Base-by-base conservation (phyloP, 108 stramenopile genomes). In the Pseudonitzschia pungens region DNA sequence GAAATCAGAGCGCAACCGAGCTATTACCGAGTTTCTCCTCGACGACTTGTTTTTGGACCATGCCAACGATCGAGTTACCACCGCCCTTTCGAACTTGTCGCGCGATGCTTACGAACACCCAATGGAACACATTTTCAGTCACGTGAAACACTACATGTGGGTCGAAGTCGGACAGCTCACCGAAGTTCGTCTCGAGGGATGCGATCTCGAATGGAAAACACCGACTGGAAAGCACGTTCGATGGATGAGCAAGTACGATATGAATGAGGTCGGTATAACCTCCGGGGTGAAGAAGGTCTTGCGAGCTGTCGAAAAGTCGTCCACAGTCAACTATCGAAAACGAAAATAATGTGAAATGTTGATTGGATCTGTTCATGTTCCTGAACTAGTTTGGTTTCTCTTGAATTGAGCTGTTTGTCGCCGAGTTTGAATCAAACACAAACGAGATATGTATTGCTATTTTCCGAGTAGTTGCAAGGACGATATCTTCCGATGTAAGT, bases 111-210 rank as follows among this genome's bases (percentile, higher is more conserved):
- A 54, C 27, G 21, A 43, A 18, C 52, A 40, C 26, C 88, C 91
- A 7, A 55, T 91, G 68, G 87, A 89, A 53, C 93, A 94, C 67
- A 79, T 94, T 41, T 94, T 94, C 80, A 87, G 86, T 67, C 93
- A 94, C 57, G 85, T 94, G 8, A 71, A 77, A 18, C 89, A 91
- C 56, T 86, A 83, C 26, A 90, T 92, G 91, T 89, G 80, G 79
- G 40, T 91, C 5, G 89, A 90, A 75, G 40, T 78, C 16, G 69
- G 68, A 21, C 41, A 79, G 3, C n/a, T 77, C 20, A 9, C 43
- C 20, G n/a, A 44, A 16, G 53, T 54, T 12, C 26, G 45, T 27
- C 40, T 78, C 60, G 54, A 74, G 69, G 44, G 59, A 18, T 52
- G 40, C 33, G 31, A 27, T 29, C 26, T 56, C 29, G 59, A 74